These are phyloP conservation scores for Septoria linicola DNA, from an alignment of 2,329 filamentous ascomycete species.

Conservation along the genomic window DNA sequence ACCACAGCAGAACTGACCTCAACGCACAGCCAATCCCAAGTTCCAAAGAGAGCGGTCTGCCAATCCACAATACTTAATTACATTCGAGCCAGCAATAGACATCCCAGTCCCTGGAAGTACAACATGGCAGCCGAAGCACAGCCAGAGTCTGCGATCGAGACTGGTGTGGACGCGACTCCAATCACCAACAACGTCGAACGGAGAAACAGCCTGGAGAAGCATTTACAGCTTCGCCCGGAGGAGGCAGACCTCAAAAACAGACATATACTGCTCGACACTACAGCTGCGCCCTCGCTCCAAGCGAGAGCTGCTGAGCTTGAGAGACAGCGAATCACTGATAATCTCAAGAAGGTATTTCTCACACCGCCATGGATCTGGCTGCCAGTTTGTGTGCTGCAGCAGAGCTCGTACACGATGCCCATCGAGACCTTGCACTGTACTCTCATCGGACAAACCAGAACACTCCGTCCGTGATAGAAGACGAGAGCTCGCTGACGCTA, in stretches of 20 bases:
- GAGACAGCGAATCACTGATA: constrained; percentile 62
- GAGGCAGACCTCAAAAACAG: constrained; percentile 63
- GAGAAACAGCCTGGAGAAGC: constrained; percentile 26
- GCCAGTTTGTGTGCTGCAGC: not conserved
- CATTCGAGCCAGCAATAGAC: not conserved
- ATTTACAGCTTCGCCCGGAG: constrained; percentile 49
- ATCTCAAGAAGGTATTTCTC: constrained; percentile 54
- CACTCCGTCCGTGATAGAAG: too few species aligned
- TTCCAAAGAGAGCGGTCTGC: too few species aligned
- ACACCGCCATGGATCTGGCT: not conserved
- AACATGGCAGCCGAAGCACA: constrained; percentile 16
- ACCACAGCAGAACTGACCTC: too few species aligned
- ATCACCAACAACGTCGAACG: constrained; percentile 17
- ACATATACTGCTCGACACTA: constrained; percentile 67
- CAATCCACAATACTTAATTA: not conserved
- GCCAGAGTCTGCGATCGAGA: constrained; percentile 3
- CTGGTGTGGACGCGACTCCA: constrained; percentile 23
- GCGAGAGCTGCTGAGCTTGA: constrained; percentile 62
- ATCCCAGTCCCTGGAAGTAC: not conserved
- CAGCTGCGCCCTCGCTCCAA: constrained; percentile 66
- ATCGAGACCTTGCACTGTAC: too few species aligned
- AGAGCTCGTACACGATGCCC: too few species aligned
- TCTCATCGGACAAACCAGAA: too few species aligned
- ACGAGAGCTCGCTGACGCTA: too few species aligned
- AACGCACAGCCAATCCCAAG: too few species aligned